These are phyloP conservation scores for Metschnikowia baotianmanensis DNA, from an alignment of 805 yeast species.

Conservation along the genomic window DNA sequence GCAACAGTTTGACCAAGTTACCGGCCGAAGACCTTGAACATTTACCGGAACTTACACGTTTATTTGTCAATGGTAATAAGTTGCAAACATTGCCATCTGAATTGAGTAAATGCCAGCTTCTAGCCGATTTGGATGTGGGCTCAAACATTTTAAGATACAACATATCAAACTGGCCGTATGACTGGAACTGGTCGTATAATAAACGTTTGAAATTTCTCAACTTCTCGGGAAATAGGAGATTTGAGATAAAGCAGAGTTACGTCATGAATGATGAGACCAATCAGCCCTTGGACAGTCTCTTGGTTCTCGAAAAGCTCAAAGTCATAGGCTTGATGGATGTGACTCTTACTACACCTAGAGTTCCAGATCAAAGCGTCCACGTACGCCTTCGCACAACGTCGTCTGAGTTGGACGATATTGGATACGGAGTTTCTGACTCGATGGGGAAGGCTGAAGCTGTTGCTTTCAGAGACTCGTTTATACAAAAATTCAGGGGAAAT, in stretches of 20 bases:
- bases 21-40: conserved; percentile 83
- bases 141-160: conserved; percentile 88
- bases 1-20: conserved; percentile 72
- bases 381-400: conserved; percentile 90
- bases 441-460: conserved; percentile 66
- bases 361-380: conserved; percentile 83
- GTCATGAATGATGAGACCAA: conserved; percentile 53
- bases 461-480: conserved; percentile 78
- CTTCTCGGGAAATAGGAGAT: conserved; percentile 87
- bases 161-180: conserved; percentile 91
- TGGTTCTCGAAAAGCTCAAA: conserved; percentile 61
- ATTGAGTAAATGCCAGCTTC: conserved; percentile 59
- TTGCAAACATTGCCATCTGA: conserved; percentile 88
- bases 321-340: conserved; percentile 92
- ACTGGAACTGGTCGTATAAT: conserved; percentile 97
- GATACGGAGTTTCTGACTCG: conserved; percentile 90
- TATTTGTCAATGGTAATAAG: conserved; percentile 80
- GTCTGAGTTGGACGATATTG: conserved; percentile 68
- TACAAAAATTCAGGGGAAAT: conserved; percentile 83
- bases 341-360: conserved; percentile 80
- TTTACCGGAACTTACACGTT: conserved; percentile 53
- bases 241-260: conserved; percentile 75
- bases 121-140: conserved; percentile 83
- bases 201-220: conserved; percentile 72
- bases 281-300: conserved; percentile 66